These are phyloP conservation scores for Chalciporus chontae DNA, from an alignment of 768 basidiomycete genomes.

Conservation along the genomic window DNA sequence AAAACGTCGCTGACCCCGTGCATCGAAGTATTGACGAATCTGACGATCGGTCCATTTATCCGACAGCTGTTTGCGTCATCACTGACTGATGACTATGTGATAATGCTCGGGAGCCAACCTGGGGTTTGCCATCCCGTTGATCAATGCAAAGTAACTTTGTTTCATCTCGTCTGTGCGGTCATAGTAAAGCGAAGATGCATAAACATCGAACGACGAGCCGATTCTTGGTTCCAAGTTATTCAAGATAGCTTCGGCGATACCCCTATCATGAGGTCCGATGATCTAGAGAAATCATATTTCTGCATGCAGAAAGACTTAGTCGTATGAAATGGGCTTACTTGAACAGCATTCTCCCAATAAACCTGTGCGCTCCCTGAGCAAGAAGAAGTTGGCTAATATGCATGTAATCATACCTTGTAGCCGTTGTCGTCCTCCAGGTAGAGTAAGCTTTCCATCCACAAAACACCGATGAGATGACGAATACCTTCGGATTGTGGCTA, in stretches of 20 bases:
- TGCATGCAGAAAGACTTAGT: neutral
- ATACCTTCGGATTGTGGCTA: constrained; percentile 85
- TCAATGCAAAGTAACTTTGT: constrained; percentile 51
- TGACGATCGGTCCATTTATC: constrained; percentile 28
- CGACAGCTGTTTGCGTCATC: constrained; percentile 10
- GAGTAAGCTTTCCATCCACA: constrained; percentile 1
- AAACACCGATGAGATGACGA: neutral
- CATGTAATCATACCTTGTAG: constrained; percentile 56
- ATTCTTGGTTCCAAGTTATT: constrained; percentile 53
- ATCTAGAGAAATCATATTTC: constrained; percentile 46
- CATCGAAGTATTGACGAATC: constrained; percentile 87
- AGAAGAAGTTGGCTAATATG: neutral
- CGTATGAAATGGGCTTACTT: constrained; percentile 40
- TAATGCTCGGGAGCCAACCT: constrained; percentile 8
- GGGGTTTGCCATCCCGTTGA: constrained; percentile 19
- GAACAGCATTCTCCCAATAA: constrained; percentile 87
- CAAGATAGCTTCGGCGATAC: constrained; percentile 66
- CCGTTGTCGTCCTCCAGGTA: constrained; percentile 73
- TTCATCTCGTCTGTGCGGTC: constrained; percentile 60
- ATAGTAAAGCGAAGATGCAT: constrained; percentile 42
- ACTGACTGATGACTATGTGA: neutral
- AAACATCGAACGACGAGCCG: constrained; percentile 38
- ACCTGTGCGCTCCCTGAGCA: constrained; percentile 44
- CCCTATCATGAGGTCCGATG: constrained; percentile 77
- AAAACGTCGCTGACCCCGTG: constrained; percentile 82